Conservation (phyloP, 2,329 filamentous ascomycete genomes). For the Neonectria faginata region DNA sequence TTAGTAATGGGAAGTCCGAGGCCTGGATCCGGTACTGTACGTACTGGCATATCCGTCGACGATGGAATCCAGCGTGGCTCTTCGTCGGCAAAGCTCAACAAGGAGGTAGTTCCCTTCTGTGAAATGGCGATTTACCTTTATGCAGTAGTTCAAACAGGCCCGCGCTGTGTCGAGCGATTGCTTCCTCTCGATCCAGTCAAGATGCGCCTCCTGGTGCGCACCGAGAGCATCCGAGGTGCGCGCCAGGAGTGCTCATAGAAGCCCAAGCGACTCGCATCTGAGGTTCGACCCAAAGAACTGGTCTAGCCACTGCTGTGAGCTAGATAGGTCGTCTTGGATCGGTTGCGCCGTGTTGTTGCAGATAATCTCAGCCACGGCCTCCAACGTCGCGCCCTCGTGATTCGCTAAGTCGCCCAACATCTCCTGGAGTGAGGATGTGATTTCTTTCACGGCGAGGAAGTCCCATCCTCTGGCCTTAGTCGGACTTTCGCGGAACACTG, state of each 20-base stretch:
- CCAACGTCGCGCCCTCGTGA: not conserved
- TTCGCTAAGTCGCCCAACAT: not conserved
- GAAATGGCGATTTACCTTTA: constrained; percentile 15
- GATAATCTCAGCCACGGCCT: constrained; percentile 36
- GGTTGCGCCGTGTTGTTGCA: constrained; percentile 50
- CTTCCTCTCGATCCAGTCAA: not conserved
- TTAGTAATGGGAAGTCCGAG: no score
- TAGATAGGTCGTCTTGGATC: constrained; percentile 49
- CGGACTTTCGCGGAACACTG: not conserved
- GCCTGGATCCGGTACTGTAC: not conserved
- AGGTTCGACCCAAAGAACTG: constrained; percentile 52
- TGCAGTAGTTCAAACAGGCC: constrained; percentile 18
- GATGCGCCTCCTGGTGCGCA: not conserved
- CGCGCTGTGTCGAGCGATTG: not conserved
- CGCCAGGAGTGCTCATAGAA: constrained; percentile 45
- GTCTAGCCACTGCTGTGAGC: constrained; percentile 48
- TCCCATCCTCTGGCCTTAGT: constrained; percentile 1
- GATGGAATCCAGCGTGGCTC: constrained; percentile 11
- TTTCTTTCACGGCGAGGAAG: constrained; percentile 9
- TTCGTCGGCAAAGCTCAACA: constrained; percentile 23
- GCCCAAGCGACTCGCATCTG: constrained; percentile 54
- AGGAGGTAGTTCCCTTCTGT: constrained; percentile 27
- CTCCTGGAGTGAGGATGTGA: constrained; percentile 12
- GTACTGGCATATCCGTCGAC: constrained; percentile 29
- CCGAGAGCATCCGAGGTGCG: constrained; percentile 16